phyloP scores from a whole-genome alignment of 2,329 filamentous ascomycete species.

The Orbilia oligospora region DNA sequence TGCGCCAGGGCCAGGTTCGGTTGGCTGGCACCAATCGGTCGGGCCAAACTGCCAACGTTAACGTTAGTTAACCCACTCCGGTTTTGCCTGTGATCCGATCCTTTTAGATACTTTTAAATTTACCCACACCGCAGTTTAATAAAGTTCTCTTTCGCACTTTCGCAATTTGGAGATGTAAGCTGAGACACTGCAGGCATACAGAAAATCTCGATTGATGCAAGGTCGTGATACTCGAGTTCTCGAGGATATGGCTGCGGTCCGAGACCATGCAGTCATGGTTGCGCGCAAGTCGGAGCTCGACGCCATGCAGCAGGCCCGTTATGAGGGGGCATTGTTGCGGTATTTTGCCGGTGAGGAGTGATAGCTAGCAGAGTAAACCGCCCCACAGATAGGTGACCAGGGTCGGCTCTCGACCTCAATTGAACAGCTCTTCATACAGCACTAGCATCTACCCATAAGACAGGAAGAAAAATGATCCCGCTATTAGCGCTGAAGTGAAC shows the following conservation, averaged over 20 bases:
- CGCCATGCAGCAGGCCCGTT: neutral
- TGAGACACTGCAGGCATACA: conserved; percentile 3
- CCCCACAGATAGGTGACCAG: neutral
- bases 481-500: neutral
- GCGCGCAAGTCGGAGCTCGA: conserved; percentile 2
- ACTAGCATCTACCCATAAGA: neutral
- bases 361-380: neutral
- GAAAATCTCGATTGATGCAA: neutral
- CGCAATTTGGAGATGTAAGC: conserved; percentile 11
- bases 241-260: conserved; percentile 2
- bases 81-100: conserved; percentile 2
- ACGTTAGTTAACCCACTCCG: neutral
- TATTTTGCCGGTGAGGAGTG: conserved; percentile 12
- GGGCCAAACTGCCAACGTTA: no score
- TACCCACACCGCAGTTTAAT: neutral
- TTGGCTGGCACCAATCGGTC: neutral
- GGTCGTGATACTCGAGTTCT: neutral
- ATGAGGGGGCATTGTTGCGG: neutral
- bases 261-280: conserved; percentile 15
- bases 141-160: neutral
- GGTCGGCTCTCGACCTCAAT: neutral
- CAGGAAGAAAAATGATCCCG: neutral
- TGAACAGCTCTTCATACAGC: neutral
- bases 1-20: neutral
- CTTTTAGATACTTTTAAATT: no score